Conservation (phyloP, 2,329 filamentous ascomycete genomes). For the Akanthomyces dipterigenus region DNA sequence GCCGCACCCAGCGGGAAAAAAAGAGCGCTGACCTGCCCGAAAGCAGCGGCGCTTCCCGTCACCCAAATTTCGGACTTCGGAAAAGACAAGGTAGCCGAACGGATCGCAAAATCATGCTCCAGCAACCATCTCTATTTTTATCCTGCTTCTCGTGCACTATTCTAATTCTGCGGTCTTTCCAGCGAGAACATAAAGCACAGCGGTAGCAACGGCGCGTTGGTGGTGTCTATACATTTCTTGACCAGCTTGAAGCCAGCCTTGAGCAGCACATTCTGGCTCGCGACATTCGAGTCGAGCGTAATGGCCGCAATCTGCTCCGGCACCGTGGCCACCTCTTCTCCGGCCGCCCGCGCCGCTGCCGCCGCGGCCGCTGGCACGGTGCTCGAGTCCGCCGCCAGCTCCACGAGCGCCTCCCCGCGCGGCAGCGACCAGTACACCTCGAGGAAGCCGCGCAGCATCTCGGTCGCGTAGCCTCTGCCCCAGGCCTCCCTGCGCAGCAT, state of each 20-base stretch:
- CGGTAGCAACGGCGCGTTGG: constrained; percentile 2
- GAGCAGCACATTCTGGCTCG: constrained; percentile 48
- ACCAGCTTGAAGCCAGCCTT: constrained; percentile 49
- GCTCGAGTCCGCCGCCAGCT: constrained; percentile 30
- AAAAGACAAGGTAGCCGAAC: neutral
- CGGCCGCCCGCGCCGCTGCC: neutral
- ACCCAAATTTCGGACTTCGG: neutral
- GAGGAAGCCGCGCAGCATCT: constrained; percentile 44
- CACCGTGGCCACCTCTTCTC: constrained; percentile 14
- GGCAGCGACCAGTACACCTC: constrained; percentile 43
- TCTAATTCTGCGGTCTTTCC: neutral
- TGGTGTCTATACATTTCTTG: constrained; percentile 27
- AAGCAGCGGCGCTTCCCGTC: too few species aligned
- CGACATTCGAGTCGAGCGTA: constrained; percentile 41
- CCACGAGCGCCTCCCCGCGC: constrained; percentile 36
- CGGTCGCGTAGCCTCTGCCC: constrained; percentile 51
- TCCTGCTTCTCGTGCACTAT: neutral
- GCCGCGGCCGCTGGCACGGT: neutral
- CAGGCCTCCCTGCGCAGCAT: constrained; percentile 46
- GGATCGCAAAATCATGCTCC: neutral
- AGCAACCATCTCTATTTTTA: neutral
- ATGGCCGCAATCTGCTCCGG: constrained; percentile 39
- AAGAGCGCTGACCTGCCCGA: too few species aligned
- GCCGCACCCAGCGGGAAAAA: too few species aligned
- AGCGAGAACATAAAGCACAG: neutral